Percentiles rank a stretch among this genome's conserved stretches.
Conservation (phyloP, 2,329 filamentous ascomycete species). For the Parasarocladium wereldwijsianum region DNA sequence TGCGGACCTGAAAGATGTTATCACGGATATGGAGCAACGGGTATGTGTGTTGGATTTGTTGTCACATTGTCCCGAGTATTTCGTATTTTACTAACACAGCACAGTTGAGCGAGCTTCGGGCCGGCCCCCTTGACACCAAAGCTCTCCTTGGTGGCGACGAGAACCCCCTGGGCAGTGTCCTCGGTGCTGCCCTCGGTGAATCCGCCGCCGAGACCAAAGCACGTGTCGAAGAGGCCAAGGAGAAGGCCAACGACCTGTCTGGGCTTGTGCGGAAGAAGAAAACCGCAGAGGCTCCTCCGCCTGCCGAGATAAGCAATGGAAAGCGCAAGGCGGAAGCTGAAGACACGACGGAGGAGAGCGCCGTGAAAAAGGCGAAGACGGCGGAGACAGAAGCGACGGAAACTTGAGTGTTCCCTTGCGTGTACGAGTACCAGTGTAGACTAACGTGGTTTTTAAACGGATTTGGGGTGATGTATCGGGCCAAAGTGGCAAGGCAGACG, state of each 20-base stretch:
- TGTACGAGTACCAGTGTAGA: not conserved
- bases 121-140: constrained; percentile 34
- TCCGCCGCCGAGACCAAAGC: constrained; percentile 41
- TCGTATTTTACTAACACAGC: constrained; percentile 6
- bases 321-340: constrained; percentile 40
- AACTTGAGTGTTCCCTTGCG: too few species aligned
- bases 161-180: constrained; percentile 39
- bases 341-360: constrained; percentile 13
- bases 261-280: constrained; percentile 64
- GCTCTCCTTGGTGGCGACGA: constrained; percentile 21
- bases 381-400: constrained; percentile 10
- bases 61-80: not conserved
- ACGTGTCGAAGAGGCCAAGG: constrained; percentile 56
- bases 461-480: not conserved
- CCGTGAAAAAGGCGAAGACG: constrained; percentile 21
- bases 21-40: constrained; percentile 64
- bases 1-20: constrained; percentile 60
- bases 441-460: not conserved
- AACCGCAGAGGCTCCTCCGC: constrained; percentile 17
- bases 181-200: constrained; percentile 49
- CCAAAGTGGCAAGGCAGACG: not conserved
- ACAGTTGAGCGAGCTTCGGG: constrained; percentile 53
- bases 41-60: constrained; percentile 38
- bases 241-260: constrained; percentile 57
- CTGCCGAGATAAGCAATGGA: constrained; percentile 19